phyloP scores from a whole-genome alignment of 148 eudicot species.

The Hydrangea macrophylla region DNA sequence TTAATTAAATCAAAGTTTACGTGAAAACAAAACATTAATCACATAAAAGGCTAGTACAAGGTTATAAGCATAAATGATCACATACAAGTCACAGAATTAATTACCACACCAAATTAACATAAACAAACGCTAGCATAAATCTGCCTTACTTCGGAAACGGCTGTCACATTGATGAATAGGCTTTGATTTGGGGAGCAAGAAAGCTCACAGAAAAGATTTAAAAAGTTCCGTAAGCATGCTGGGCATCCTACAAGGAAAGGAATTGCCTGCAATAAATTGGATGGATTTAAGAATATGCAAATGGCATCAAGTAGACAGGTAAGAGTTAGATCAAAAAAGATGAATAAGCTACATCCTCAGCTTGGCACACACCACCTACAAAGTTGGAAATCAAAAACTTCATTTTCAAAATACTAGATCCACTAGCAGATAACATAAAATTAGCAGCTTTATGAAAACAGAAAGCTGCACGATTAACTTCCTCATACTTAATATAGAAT shows the following conservation, averaged over 20 bases:
- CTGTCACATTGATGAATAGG: slow-evolving; percentile 60
- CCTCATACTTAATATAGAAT: neutral
- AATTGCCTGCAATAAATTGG: slow-evolving; percentile 47
- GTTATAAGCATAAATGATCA: neutral
- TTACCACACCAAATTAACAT: neutral
- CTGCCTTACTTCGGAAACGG: slow-evolving; percentile 45
- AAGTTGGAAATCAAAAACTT: neutral
- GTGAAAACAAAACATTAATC: neutral
- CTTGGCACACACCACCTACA: slow-evolving; percentile 3
- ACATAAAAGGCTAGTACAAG: too few species aligned
- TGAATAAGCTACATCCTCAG: neutral
- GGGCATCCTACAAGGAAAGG: slow-evolving; percentile 70
- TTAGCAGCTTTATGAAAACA: neutral
- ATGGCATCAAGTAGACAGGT: neutral
- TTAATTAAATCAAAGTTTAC: too few species aligned
- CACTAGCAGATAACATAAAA: neutral
- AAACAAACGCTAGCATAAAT: neutral
- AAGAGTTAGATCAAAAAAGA: neutral
- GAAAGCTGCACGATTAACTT: neutral
- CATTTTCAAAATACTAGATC: neutral
- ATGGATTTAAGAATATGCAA: neutral
- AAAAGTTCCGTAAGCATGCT: slow-evolving; percentile 73
- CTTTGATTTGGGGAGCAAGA: slow-evolving; percentile 82
- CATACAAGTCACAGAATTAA: too few species aligned
- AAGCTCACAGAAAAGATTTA: slow-evolving; percentile 70